Base-by-base conservation (phyloP, 2,329 filamentous ascomycete species). In the Aspergillus sp. region DNA sequence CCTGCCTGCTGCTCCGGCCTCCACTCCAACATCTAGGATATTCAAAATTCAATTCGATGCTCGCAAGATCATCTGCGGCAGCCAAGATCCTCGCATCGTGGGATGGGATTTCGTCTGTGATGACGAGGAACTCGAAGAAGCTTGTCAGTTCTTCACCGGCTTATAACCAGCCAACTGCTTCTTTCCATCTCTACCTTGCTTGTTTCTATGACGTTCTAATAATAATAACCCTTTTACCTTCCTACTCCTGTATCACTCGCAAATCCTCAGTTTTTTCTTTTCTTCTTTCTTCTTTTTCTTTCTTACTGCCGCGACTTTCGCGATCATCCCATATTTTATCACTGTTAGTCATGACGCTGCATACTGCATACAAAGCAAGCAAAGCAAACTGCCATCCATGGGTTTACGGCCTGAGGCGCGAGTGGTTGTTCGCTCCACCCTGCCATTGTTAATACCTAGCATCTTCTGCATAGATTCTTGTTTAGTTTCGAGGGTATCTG, bases 1-100 rank as follows among this genome's bases (percentile, higher is more conserved):
- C 39, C 20, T n/a, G 6, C 45, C 52, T 24, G 41, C 70, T 61
- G 30, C 69, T 17, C 34, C 49, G 5, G 45, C 49, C 15, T 41
- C 53, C 20, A 34, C 47, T 15, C 73, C 19, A 27, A 81, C 80
- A 37, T 82, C 84, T 11, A 75, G 95, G 22, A 90, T 99, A 3
- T 99, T 98, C 80, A 99, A 99, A 75, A 81, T 98, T 37, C 95
- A 99, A 73, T 99, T 97, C 66, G 95, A 99, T 71, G 90, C 92
- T 1, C 85, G 92, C 20, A 87, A 93, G 66, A 96, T 99, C 65
- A 89, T 99, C 54, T 97, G 93, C 77, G 97, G 93, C 72, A 95
- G 90, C 63, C 93, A 98, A 73, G 91, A 95, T 56, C 88, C 88
- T 40, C 86, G 89, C 15, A 98, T 99, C 69, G 91, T 98, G 0